These are phyloP conservation scores for Nicotiana noctiflora DNA, from an alignment of 257 asterid species.

Conservation along the genomic window DNA sequence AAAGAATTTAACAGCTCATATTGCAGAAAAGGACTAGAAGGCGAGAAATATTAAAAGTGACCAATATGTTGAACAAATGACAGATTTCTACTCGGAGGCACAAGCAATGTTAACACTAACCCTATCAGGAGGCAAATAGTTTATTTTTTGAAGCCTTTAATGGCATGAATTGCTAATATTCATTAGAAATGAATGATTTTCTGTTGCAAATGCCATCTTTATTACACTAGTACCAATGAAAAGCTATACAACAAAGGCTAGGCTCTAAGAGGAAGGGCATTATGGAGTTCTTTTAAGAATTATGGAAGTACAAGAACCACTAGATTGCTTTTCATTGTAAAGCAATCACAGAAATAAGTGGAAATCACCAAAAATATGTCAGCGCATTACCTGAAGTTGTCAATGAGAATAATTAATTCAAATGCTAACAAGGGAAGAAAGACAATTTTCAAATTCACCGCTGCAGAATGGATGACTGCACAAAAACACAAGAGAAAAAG, in stretches of 20 bases:
- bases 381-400: constrained; percentile 73
- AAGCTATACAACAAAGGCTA: not conserved
- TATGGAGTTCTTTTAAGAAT: not conserved
- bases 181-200: not conserved
- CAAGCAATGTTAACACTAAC: not conserved
- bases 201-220: not conserved
- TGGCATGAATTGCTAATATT: not conserved
- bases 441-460: constrained; percentile 69
- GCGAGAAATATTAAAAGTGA: not conserved
- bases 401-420: constrained; percentile 64
- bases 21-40: not conserved
- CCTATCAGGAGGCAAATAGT: not conserved
- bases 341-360: constrained; percentile 12
- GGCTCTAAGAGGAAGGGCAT: not conserved
- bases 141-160: not conserved
- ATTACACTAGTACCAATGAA: not conserved
- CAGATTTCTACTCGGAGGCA: not conserved
- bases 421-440: constrained; percentile 94
- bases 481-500: not conserved
- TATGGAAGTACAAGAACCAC: not conserved
- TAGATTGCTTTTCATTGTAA: not conserved
- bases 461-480: constrained; percentile 63
- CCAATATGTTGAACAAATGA: not conserved
- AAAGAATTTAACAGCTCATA: not conserved
- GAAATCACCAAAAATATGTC: constrained; percentile 4